These are phyloP conservation scores for Solanum piurae DNA, from an alignment of 257 asterid species.

Conservation along the genomic window DNA sequence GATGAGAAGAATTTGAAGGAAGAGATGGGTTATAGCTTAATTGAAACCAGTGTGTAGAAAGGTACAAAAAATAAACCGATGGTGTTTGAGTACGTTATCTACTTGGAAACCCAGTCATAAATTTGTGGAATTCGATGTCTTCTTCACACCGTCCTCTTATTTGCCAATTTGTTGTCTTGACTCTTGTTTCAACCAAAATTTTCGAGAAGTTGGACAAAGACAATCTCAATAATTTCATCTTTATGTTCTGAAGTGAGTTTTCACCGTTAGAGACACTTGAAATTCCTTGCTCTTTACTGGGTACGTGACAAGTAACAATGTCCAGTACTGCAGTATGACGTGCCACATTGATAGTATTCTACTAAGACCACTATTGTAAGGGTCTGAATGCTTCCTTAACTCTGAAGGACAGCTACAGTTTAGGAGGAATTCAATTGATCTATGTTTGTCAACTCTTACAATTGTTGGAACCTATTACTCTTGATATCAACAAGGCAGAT, in stretches of 20 bases:
- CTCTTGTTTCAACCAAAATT: neutral
- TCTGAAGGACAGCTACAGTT: neutral
- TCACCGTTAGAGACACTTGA: neutral
- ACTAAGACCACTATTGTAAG: neutral
- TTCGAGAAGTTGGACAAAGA: neutral
- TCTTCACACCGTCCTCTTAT: neutral
- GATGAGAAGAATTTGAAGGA: constrained; percentile 40
- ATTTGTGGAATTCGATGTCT: neutral
- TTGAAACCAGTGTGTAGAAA: constrained; percentile 1
- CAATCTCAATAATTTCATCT: neutral
- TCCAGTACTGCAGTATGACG: neutral
- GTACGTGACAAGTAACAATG: neutral
- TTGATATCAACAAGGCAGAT: neutral
- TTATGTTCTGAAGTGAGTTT: neutral
- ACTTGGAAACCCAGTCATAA: neutral
- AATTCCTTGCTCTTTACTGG: neutral
- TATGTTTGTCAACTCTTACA: neutral
- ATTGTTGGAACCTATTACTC: neutral
- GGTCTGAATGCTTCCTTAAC: neutral
- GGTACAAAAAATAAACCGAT: neutral
- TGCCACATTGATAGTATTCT: neutral
- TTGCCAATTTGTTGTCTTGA: neutral
- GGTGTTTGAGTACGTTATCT: neutral
- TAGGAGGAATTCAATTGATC: neutral
- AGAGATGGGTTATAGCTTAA: constrained; percentile 43